Base-by-base conservation (phyloP, 306 rosid species). In the Dicorynia guianensis region DNA sequence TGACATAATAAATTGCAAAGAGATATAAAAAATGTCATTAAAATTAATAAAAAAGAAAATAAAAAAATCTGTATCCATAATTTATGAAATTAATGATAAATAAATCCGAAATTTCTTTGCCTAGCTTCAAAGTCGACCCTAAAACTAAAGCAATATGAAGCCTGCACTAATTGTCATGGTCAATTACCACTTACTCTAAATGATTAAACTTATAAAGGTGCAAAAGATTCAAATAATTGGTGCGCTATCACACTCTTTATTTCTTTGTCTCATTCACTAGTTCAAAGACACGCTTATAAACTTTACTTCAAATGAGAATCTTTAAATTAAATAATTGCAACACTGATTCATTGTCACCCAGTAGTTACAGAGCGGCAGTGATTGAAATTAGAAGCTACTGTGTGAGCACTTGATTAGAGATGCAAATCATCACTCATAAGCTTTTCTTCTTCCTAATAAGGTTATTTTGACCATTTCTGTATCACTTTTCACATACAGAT, bases 231-330 rank as follows among this genome's bases (percentile, higher is more conserved):
- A 30, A 36, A 75, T 43, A 67, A 60, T 60, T 12, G 59, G 50
- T 43, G 55, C 59, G 12, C 50, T 39, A 8, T 19, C 17, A 20
- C 35, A 59, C 57, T 69, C 18, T 38, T 15, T 4, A 7, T 20
- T 12, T 65, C 7, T 49, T 18, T 53, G 43, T 33, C 5, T 38
- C 40, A 15, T 47, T 65, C 63, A 66, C n/a, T 33, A 14, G 65
- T 59, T 58, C 71, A 76, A 6, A 18, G 76, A 50, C 79, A 58
- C 49, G 64, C 33, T 15, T 33, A 49, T 35, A 71, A 49, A 8
- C 65, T 79, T 79, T 20, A 58, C 71, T 38, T 67, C 38, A 34
- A 66, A 71, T 63, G 67, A 77, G 80, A 82, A 67, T 77, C 76
- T 77, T 18, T 7, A 61, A 70, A 55, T 56, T 8, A 50, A 78